Conservation (phyloP, 2,329 filamentous ascomycete genomes). For the Clarireedia paspali region DNA sequence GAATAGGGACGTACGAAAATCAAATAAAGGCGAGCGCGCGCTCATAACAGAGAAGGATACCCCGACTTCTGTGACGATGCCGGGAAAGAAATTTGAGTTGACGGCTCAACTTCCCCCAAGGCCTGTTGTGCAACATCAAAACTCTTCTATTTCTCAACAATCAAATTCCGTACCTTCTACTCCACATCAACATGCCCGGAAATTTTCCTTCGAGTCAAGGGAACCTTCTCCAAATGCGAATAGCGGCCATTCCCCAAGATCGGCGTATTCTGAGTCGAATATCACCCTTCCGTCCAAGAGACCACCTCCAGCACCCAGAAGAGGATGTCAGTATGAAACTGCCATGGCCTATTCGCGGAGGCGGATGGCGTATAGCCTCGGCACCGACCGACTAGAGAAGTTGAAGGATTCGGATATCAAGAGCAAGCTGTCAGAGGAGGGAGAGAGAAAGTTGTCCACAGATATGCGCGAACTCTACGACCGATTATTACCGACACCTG, state of each 20-base stretch:
- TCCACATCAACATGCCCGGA: slow-evolving; percentile 78
- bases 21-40: slow-evolving; percentile 53
- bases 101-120: slow-evolving; percentile 23
- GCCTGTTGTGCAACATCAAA: slow-evolving; percentile 37
- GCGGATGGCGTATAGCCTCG: slow-evolving; percentile 86
- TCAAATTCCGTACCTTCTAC: slow-evolving; percentile 92
- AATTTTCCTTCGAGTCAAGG: slow-evolving; percentile 71
- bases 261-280: slow-evolving; percentile 83
- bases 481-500: slow-evolving; percentile 70
- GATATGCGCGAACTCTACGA: slow-evolving; percentile 85
- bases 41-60: slow-evolving; percentile 52
- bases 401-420: slow-evolving; percentile 66
- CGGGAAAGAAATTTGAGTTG: slow-evolving; percentile 27
- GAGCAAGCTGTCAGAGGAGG: slow-evolving; percentile 59
- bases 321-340: slow-evolving; percentile 82
- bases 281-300: slow-evolving; percentile 62
- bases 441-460: slow-evolving; percentile 66
- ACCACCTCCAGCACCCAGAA: slow-evolving; percentile 49
- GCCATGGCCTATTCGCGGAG: slow-evolving; percentile 72
- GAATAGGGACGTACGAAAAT: slow-evolving; percentile 50
- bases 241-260: slow-evolving; percentile 78
- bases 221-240: slow-evolving; percentile 73
- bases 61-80: slow-evolving; percentile 27
- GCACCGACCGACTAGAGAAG: slow-evolving; percentile 69
- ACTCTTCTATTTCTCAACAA: slow-evolving; percentile 48